Conservation (phyloP, 257 asterid species). For the Ilex asprella region DNA sequence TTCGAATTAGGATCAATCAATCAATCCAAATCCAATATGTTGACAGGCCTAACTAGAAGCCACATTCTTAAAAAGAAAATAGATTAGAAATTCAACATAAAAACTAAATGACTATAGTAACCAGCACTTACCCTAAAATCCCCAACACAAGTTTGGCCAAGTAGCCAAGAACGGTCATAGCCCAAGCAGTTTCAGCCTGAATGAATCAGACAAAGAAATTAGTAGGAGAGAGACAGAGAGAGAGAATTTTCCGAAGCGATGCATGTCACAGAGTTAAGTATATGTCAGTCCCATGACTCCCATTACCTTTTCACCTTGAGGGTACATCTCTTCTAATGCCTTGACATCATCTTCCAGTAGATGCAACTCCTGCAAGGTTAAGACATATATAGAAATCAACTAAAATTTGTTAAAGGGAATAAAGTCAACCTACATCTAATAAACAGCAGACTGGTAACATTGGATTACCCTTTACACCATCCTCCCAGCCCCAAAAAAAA, state of each 20-base stretch:
- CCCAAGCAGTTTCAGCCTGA: constrained; percentile 53
- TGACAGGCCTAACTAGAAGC: too few species aligned
- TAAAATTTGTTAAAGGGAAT: not conserved
- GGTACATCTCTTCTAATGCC: constrained; percentile 97
- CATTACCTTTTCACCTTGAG: constrained; percentile 98
- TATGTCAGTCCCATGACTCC: not conserved
- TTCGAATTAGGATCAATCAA: too few species aligned
- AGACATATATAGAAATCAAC: not conserved
- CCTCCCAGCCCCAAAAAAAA: not conserved
- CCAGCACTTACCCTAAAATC: constrained; percentile 61
- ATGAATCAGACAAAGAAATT: constrained; percentile 11
- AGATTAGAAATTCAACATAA: not conserved
- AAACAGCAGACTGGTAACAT: not conserved
- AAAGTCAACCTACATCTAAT: not conserved
- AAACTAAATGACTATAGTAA: not conserved
- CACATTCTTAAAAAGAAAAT: not conserved
- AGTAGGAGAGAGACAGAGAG: constrained; percentile 1
- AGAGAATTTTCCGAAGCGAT: not conserved
- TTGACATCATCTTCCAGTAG: constrained; percentile 93
- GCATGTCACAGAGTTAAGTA: not conserved
- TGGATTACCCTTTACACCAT: not conserved
- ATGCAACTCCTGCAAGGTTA: constrained; percentile 66
- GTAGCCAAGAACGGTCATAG: not conserved
- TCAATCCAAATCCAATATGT: too few species aligned
- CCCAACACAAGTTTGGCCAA: constrained; percentile 1